phyloP scores from a whole-genome alignment of 2,329 filamentous ascomycete genomes.

The Pestalotiopsis sp. region DNA sequence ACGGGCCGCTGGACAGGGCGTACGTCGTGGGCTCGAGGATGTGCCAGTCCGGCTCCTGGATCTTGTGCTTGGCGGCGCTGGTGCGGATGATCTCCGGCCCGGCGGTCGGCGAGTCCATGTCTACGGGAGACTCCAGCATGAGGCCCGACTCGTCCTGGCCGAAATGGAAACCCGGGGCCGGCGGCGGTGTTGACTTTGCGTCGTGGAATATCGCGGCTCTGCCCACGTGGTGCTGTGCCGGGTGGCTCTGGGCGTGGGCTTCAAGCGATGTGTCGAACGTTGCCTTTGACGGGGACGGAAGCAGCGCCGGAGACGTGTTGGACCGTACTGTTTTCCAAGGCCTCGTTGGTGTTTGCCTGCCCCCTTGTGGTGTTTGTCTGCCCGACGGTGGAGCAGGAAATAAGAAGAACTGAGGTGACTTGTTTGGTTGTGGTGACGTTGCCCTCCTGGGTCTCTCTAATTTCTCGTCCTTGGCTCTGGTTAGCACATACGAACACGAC shows the following conservation, averaged over 20 bases:
- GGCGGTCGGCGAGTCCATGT: constrained; percentile 10
- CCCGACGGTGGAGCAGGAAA: constrained; percentile 42
- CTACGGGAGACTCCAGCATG: constrained; percentile 44
- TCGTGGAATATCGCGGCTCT: constrained; percentile 6
- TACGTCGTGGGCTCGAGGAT: constrained; percentile 45
- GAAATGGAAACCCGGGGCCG: constrained; percentile 25
- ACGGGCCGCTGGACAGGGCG: constrained; percentile 32
- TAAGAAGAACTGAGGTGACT: constrained; percentile 48
- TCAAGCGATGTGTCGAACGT: constrained; percentile 31
- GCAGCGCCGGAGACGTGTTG: constrained; percentile 55
- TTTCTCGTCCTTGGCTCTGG: constrained; percentile 16
- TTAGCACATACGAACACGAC: background rate
- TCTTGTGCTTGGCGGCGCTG: constrained; percentile 37
- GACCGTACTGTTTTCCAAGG: constrained; percentile 42
- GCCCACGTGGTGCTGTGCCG: constrained; percentile 23
- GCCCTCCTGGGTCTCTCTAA: constrained; percentile 38
- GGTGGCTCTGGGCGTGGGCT: constrained; percentile 21
- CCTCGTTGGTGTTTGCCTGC: constrained; percentile 39
- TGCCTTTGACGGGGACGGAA: constrained; percentile 44
- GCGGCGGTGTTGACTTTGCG: background rate
- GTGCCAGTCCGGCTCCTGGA: constrained; percentile 49
- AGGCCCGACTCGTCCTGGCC: constrained; percentile 37
- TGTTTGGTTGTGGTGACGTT: constrained; percentile 49
- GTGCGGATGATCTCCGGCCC: constrained; percentile 24
- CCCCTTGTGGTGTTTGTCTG: constrained; percentile 19